Base-by-base conservation (phyloP, 345 rosid species). In the Acer negundo region DNA sequence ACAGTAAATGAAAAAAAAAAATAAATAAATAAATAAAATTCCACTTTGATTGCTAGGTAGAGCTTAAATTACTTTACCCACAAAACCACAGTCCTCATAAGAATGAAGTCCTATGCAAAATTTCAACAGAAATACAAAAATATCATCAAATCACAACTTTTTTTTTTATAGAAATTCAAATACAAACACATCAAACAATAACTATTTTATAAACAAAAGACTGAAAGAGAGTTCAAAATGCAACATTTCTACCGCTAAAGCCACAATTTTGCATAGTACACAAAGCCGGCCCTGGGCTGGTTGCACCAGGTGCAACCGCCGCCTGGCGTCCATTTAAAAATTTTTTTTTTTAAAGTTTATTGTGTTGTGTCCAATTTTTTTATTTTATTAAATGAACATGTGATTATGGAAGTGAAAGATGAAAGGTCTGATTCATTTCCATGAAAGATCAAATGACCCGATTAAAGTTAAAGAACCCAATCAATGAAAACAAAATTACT, bases 101-200 rank as follows among this genome's bases (percentile, higher is more conserved):
- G 64, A 49, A 79, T 64, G 42, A 70, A 77, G 78, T 17, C 84
- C 88, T 84, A 75, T 82, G 69, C 55, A 77, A 69, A 72, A 63
- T 72, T 73, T 68, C 62, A 35, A 26, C 17, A 63, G 49, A 17
- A 19, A 42, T 16, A 47, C 7, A 62, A 62, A 17, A 24, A 62
- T 5, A 35, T 76, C 17, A 55, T 46, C 71, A 81, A 81, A 77
- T 74, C 76, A 64, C 24, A 31, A 56, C 5, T 49, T 13, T 56
- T 49, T 23, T 49, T 13, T 56, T 49, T 23, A 23, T 44, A 47
- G 53, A 75, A 38, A 58, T 44, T 51, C 35, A 66, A 74, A n/a
- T 35, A 42, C 47, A 42, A 42, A 8, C 47, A 70, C 72, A 56
- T 24, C 62, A 73, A 64, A 55, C 0, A 38, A 72, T 62, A 24